Base-by-base conservation (phyloP, 2,329 filamentous ascomycete species). In the Colletotrichum sp. region DNA sequence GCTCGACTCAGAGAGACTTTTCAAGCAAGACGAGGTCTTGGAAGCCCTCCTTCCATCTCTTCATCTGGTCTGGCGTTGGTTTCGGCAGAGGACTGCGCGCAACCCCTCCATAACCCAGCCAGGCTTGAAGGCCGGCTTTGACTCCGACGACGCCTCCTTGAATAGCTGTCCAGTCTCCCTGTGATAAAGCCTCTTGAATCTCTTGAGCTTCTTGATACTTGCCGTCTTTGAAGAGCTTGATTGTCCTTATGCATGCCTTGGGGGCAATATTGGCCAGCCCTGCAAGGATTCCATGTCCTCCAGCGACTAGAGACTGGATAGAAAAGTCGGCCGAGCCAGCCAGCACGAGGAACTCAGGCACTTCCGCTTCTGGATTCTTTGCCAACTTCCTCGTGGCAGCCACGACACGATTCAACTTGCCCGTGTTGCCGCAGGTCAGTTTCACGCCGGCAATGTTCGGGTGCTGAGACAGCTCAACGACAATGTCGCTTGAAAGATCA, bases 321-420 rank as follows among this genome's bases (percentile, higher is more conserved):
- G 91, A 89, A 82, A 95, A 94, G 82, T 95, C 93, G 63, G 93
- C 92, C 3, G 92, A 93, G 66, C 93, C 93, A 29, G 92, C 93
- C 78, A 95, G 89, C 76, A 93, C 93, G 79, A 94, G 85, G 83
- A 95, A 95, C 16, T 89, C 81, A 1, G 89, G 84, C 13, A 74
- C 77, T 38, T 78, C 72, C 2, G 83, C 78, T 69, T 83, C 76
- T 59, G 78, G 82, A 6, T 81, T 81, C 61, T 81, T 78, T 27
- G 81, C 72, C 59, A 79, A 74, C 70, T 84, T 89, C 31, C 88
- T 88, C 24, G 90, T 89, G 13, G 89, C 89, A 31, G 91, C 89
- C 57, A 83, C 91, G 75, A 90, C 89, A 80, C 86, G 92, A 70
- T 92, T 93, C 76, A 93, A 84, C 81, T 93, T 93, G 75, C 92